Evolutionary conservation across 441 rosid species (phyloP).

Genomic region (Brassica balearica): DNA sequence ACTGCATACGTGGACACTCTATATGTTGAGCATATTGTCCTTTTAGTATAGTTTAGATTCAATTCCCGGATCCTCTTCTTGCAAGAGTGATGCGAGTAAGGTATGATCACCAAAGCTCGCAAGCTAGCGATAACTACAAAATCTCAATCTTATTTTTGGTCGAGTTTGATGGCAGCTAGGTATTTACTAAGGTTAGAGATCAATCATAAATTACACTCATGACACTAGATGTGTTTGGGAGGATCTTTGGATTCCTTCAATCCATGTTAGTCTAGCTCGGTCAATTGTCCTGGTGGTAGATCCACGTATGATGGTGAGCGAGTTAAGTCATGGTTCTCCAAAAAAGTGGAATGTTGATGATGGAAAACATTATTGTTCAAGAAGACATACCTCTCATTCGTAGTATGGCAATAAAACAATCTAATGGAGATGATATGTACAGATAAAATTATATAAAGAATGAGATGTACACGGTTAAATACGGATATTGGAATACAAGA

Average conservation of each 20-base stretch:
- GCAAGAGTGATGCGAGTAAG: not conserved
- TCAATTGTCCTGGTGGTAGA: not conserved
- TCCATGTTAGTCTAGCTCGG: not conserved
- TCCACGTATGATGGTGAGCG: not conserved
- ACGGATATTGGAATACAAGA: too few relatives aligned
- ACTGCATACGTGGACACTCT: too few relatives aligned
- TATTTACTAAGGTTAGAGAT: not conserved
- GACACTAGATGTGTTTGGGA: not conserved
- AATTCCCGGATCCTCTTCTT: not conserved
- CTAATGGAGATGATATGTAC: not conserved
- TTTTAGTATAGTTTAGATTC: too few relatives aligned
- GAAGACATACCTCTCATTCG: not conserved
- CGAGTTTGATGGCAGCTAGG: not conserved
- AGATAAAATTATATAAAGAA: not conserved
- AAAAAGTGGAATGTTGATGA: not conserved
- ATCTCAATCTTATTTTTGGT: not conserved
- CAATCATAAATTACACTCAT: not conserved
- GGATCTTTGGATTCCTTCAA: not conserved
- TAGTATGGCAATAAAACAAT: not conserved
- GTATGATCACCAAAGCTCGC: not conserved
- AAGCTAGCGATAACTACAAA: not conserved
- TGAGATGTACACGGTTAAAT: not conserved
- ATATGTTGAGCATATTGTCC: too few relatives aligned
- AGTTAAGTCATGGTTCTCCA: not conserved
- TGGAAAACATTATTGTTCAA: not conserved